Conservation (phyloP, 2,329 filamentous ascomycete species). For the Apiospora hydei region DNA sequence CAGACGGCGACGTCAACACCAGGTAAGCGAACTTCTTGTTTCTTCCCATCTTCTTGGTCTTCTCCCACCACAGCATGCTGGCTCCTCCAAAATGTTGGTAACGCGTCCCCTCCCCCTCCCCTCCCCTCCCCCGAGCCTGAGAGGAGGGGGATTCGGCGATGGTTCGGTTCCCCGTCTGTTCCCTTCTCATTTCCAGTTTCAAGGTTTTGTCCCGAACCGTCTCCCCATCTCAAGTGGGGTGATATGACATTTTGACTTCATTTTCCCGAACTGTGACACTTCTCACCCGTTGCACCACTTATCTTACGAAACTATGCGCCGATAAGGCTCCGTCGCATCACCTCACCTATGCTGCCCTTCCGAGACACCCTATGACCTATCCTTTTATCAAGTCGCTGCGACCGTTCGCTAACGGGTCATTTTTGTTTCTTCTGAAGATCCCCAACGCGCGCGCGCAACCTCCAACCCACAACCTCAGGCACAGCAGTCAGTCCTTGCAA, state of each 20-base stretch:
- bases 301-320: conserved; percentile 21
- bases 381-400: conserved; percentile 16
- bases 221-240: conserved; percentile 21
- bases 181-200: conserved; percentile 11
- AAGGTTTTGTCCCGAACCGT: conserved; percentile 5
- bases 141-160: conserved; percentile 11
- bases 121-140: not conserved
- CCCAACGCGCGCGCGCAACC: conserved; percentile 14
- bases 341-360: conserved; percentile 4
- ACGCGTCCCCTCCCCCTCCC: not conserved
- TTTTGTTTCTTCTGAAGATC: not conserved
- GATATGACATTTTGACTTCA: conserved; percentile 22
- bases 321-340: conserved; percentile 19
- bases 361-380: conserved; percentile 1
- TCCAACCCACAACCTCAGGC: conserved; percentile 23
- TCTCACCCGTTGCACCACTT: conserved; percentile 21
- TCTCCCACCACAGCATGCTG: conserved; percentile 8
- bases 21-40: conserved; percentile 18
- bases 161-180: not conserved
- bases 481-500: conserved; percentile 23
- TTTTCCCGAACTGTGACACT: conserved; percentile 19
- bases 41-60: not conserved
- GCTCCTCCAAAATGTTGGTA: conserved; percentile 18
- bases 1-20: conserved; percentile 14
- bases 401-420: conserved; percentile 3